Evolutionary conservation across 768 basidiomycete species (phyloP), one percentile per base, ranked within the genome.

Genomic region (Guyanaporus albipodus): DNA sequence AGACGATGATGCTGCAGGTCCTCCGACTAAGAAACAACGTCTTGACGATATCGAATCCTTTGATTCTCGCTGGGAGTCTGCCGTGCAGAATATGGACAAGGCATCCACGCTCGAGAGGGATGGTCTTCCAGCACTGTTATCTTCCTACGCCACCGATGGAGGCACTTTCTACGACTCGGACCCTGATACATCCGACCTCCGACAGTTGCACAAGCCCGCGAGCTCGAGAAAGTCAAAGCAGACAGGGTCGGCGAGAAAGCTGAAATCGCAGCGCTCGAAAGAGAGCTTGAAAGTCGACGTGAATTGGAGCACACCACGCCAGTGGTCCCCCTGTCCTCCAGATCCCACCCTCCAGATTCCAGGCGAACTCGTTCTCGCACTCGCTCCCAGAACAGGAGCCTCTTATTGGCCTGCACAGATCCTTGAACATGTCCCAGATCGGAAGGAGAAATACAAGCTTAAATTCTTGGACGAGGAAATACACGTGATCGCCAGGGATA

Each of bases 351-450:
- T 85, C 19, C 63, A 74, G 14, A 77, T 87, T 29, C 85, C 85
- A 3, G 87, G 85, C 3, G 87, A 89, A 60, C 62, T 81, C 1
- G 67, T 88, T 3, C 69, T 88, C 11, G 82, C 82, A 6, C 64
- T 64, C 44, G 58, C 54, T 18, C 63, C 63, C 22, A 57, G 54
- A n/a, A 60, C 60, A 6, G 54, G 66, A 5, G 52, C 56, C 5
- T 54, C 61, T 14, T 83, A 82, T 55, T 91, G 87, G 87, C 85
- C 87, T 3, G 87, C 82, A 1, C 69, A 69, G 58, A 66, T 90
- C 32, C 55, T 81, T 9, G 67, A 56, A 0, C 86, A 82, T 54
- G 46, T 77, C 19, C 62, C 64, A 3, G 60, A 36, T 17, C 56
- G 62, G n/a, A 59, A 64, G 31, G 71, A 73, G 46, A 75, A 68